Base-by-base conservation (phyloP, 345 rosid species). In the Cardamine chenopodiifolia region DNA sequence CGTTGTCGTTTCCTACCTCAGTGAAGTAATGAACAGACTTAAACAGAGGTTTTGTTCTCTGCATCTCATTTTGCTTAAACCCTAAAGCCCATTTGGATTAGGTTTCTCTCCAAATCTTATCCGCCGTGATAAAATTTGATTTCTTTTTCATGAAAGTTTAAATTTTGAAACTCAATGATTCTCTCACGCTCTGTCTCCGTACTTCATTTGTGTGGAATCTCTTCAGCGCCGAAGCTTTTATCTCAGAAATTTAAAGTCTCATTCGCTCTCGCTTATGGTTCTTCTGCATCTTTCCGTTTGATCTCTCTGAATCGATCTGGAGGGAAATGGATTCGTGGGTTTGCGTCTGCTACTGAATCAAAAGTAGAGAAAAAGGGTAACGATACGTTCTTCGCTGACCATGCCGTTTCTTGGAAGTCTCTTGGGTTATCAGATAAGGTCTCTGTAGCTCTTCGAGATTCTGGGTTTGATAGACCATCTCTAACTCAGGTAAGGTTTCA, bases 381-480 rank as follows among this genome's bases (percentile, higher is more conserved):
- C 7, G 88, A 86, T 31, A 82, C 86, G 23, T 92, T 95, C 52
- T 87, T 84, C 4, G 91, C 96, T 0, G 89, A 89, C 53, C 84
- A 88, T 6, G 61, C 65, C 20, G 86, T 90, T 73, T 89, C 97
- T 0, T 95, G 99, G 97, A 65, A 85, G 59, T 87, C 96, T 71
- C 75, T 95, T 20, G 97, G 99, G 8, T 82, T 95, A 20, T 89
- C 97, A 2, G 89, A 85, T 66, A 79, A 77, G 19, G 69, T 95
- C 32, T 80, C 92, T 39, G 72, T 67, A 12, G 87, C 97, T 80
- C 89, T 95, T 18, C 78, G 80, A 12, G 78, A 66, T 44, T 83
- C 91, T 53, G 93, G 97, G 49, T 77, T 88, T 57, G 81, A 70
- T 4, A 81, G 90, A 78, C 99, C 97, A n/a, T 95, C 99, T 75